phyloP scores from a whole-genome alignment of 176 grass and related monocot species.

The Eremochloa ophiuroides region DNA sequence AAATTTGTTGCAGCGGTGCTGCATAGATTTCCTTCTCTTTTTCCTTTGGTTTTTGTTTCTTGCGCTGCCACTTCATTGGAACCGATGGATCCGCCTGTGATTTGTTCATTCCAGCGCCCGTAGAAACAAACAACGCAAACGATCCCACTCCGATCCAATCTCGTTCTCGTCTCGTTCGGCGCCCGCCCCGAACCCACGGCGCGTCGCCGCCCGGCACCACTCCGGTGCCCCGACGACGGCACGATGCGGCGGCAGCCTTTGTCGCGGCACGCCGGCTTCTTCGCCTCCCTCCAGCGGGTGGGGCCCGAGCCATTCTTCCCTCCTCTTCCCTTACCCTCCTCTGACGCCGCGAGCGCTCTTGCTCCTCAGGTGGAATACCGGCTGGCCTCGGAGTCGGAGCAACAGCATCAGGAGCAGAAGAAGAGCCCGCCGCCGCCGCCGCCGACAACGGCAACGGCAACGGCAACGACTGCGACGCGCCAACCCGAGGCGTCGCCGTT shows the following conservation, averaged over 20 bases:
- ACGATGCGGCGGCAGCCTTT: slow-evolving; percentile 27
- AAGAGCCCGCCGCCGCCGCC: background rate
- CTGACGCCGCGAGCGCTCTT: background rate
- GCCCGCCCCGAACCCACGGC: background rate
- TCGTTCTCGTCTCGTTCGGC: background rate
- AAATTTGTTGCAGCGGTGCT: background rate
- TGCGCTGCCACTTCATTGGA: background rate
- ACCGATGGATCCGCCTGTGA: background rate
- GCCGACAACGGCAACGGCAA: too few relatives aligned
- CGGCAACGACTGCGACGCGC: background rate
- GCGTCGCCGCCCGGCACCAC: background rate
- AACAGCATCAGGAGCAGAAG: background rate
- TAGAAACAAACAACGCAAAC: background rate
- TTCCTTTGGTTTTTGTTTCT: too few relatives aligned
- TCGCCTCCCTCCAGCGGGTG: slow-evolving; percentile 55
- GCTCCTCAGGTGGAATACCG: slow-evolving; percentile 40
- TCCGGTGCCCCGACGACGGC: background rate
- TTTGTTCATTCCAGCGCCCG: background rate
- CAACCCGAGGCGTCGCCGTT: background rate
- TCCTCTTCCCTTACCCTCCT: background rate
- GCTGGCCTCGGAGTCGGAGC: slow-evolving; percentile 32
- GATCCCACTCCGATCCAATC: background rate
- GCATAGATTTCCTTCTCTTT: background rate
- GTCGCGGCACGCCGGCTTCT: slow-evolving; percentile 47
- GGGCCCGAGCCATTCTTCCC: background rate